Evolutionary conservation across 495 filamentous ascomycete genomes (phyloP).

Genomic region (Entonaema liquescens): DNA sequence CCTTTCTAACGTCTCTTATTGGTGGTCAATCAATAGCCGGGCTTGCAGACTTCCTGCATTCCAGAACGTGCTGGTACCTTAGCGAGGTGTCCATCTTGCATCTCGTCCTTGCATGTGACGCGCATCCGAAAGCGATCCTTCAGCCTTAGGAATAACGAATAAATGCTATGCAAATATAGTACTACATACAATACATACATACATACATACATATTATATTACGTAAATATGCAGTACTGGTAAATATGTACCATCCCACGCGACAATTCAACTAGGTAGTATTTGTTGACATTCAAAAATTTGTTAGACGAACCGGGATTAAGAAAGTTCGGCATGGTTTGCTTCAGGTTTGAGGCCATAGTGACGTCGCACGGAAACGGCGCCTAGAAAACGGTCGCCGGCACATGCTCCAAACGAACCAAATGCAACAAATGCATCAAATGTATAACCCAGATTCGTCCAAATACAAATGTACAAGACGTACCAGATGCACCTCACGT

Average conservation of each 20-base stretch:
- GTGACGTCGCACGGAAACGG: conserved; percentile 27
- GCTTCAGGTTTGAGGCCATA: conserved; percentile 6
- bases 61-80: conserved; percentile 40
- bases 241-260: not conserved
- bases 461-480: too few species aligned
- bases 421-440: too few species aligned
- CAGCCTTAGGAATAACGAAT: conserved; percentile 36
- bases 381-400: not conserved
- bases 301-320: not conserved
- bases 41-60: conserved; percentile 14
- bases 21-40: not conserved
- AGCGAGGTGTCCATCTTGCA: conserved; percentile 13
- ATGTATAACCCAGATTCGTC: too few species aligned
- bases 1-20: conserved; percentile 5
- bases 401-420: not conserved
- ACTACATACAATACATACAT: conserved; percentile 12
- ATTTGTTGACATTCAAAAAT: not conserved
- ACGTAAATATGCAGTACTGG: not conserved
- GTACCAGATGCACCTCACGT: conserved; percentile 28
- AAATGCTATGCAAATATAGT: too few species aligned
- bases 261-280: not conserved
- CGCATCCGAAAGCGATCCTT: conserved; percentile 25
- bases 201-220: not conserved
- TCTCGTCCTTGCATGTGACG: conserved; percentile 35
- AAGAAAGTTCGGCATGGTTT: not conserved